A percentile compares a stretch with the other conserved stretches of the same genome.
These are phyloP conservation scores for Taiwanofungus camphoratus DNA, from an alignment of 1,284 basidiomycete species.

Conservation along the genomic window DNA sequence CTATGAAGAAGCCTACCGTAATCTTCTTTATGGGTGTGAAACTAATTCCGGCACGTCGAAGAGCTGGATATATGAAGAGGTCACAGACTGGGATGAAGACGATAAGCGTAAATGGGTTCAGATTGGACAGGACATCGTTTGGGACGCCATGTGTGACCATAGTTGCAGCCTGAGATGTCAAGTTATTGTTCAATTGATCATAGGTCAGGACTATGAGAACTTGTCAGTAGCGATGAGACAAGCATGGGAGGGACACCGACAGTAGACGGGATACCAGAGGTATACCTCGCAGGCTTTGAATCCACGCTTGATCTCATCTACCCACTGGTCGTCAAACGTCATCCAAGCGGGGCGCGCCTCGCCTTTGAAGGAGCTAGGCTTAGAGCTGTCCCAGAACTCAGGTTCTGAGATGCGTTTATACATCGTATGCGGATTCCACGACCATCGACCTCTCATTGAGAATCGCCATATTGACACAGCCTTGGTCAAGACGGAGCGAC, in stretches of 20 bases:
- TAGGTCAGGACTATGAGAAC: no score
- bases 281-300: slow-evolving; percentile 85
- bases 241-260: no score
- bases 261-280: slow-evolving; percentile 68
- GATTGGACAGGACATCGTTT: slow-evolving; percentile 77
- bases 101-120: slow-evolving; percentile 73
- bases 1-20: slow-evolving; percentile 66
- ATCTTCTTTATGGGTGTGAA: slow-evolving; percentile 76
- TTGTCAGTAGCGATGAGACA: no score
- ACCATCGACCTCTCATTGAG: slow-evolving; percentile 51
- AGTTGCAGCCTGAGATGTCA: slow-evolving; percentile 73
- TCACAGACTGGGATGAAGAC: slow-evolving; percentile 72
- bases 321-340: slow-evolving; percentile 74
- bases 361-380: slow-evolving; percentile 50
- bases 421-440: slow-evolving; percentile 45
- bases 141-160: slow-evolving; percentile 72
- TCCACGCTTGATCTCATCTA: slow-evolving; percentile 81
- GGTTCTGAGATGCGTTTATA: slow-evolving; percentile 45
- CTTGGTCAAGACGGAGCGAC: slow-evolving; percentile 68
- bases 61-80: slow-evolving; percentile 61
- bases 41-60: slow-evolving; percentile 56
- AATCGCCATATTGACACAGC: slow-evolving; percentile 44
- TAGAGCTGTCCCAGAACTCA: slow-evolving; percentile 78
- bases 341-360: slow-evolving; percentile 55
- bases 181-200: slow-evolving; percentile 74